Evolutionary conservation across 2,329 filamentous ascomycete genomes (phyloP).

Genomic region (Aureobasidium leucospermi): DNA sequence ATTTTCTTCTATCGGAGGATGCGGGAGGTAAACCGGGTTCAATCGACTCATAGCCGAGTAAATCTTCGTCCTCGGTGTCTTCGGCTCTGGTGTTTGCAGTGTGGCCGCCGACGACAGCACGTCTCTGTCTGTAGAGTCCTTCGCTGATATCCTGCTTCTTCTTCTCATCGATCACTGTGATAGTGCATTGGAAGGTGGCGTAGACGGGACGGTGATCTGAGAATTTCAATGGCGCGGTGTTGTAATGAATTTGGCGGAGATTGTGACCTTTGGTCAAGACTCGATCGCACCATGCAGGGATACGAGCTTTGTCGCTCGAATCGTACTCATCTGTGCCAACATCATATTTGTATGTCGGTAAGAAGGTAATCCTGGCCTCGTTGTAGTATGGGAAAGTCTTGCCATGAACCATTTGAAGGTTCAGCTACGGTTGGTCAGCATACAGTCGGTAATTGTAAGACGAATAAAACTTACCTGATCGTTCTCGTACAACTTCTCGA

Average conservation of each 20-base stretch:
- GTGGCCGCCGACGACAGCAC: slow-evolving; percentile 58
- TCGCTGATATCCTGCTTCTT: slow-evolving; percentile 65
- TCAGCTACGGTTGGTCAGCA: slow-evolving; percentile 47
- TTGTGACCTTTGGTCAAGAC: slow-evolving; percentile 80
- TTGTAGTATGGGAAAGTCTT: slow-evolving; percentile 86
- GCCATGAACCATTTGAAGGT: slow-evolving; percentile 92
- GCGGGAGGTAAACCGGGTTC: slow-evolving; percentile 65
- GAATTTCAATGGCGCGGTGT: slow-evolving; percentile 73
- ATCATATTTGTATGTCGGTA: slow-evolving; percentile 94
- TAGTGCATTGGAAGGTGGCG: slow-evolving; percentile 75
- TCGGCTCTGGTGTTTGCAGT: slow-evolving; percentile 49
- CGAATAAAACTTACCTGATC: slow-evolving; percentile 52
- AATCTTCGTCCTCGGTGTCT: slow-evolving; percentile 68
- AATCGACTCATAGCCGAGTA: slow-evolving; percentile 74
- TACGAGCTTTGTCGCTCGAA: slow-evolving; percentile 87
- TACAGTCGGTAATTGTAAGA: too few species aligned
- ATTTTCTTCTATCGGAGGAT: slow-evolving; percentile 55
- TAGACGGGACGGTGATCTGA: slow-evolving; percentile 97
- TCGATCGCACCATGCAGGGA: slow-evolving; percentile 95
- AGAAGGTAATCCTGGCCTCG: slow-evolving; percentile 78
- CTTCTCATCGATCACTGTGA: slow-evolving; percentile 71
- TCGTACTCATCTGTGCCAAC: slow-evolving; percentile 84
- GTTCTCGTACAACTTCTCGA: slow-evolving; percentile 78
- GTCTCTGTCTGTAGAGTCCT: slow-evolving; percentile 63
- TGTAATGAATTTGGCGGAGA: slow-evolving; percentile 75